phyloP scores from a whole-genome alignment of 257 asterid genomes.

The Handroanthus guayacan region DNA sequence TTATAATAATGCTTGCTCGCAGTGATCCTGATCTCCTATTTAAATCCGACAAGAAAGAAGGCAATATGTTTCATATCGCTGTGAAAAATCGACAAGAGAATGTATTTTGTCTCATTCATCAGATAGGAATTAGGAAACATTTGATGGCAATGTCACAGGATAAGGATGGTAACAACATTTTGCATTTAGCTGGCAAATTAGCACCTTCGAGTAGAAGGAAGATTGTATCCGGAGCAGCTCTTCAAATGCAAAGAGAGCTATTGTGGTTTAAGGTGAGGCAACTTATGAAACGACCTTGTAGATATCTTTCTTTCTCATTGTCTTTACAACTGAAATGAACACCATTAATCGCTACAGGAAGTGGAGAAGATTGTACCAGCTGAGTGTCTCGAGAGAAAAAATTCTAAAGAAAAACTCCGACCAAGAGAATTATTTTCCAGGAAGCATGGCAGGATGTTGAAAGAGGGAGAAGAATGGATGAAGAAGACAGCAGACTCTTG shows the following conservation, averaged over 20 bases:
- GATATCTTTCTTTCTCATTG: too few species aligned
- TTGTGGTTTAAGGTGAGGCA: constrained; percentile 49
- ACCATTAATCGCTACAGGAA: constrained; percentile 29
- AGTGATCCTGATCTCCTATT: constrained; percentile 36
- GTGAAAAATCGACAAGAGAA: constrained; percentile 41
- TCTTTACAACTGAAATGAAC: too few species aligned
- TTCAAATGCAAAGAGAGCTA: constrained; percentile 50
- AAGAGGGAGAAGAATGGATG: constrained; percentile 52
- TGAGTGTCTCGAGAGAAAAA: constrained; percentile 9
- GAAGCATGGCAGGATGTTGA: constrained; percentile 36
- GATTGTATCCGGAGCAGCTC: constrained; percentile 46
- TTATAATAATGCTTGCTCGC: constrained; percentile 30
- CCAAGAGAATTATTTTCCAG: constrained; percentile 32
- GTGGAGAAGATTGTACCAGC: constrained; percentile 48
- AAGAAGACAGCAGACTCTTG: constrained; percentile 47
- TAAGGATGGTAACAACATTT: constrained; percentile 30
- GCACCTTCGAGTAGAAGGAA: constrained; percentile 34
- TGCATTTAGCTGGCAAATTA: constrained; percentile 48
- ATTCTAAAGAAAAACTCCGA: constrained; percentile 18
- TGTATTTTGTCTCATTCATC: constrained; percentile 35
- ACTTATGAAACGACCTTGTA: not conserved
- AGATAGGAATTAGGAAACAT: constrained; percentile 28
- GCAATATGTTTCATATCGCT: constrained; percentile 40
- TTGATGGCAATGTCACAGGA: constrained; percentile 28
- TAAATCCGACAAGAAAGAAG: not conserved